Percentiles rank a stretch among this genome's conserved stretches.
phyloP scores from a whole-genome alignment of 768 basidiomycete genomes.

The Phanerochaete sordida region DNA sequence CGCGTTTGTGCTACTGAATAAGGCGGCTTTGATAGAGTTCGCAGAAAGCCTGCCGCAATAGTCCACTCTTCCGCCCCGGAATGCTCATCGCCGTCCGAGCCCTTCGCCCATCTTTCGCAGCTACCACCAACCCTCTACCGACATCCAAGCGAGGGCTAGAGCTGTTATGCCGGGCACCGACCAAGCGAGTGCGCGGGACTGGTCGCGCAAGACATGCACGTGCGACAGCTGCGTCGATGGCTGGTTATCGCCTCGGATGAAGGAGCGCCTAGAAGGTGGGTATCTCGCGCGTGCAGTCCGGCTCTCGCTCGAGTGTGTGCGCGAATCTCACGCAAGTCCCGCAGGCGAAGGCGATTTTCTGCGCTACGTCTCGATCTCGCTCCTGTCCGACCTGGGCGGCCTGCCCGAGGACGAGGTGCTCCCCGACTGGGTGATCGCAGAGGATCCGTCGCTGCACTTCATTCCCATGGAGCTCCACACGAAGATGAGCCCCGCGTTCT shows the following conservation, averaged over 20 bases:
- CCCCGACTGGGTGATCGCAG: constrained; percentile 7
- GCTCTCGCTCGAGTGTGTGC: constrained; percentile 5
- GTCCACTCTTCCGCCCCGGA: background rate
- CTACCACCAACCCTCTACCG: background rate
- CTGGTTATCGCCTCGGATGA: constrained; percentile 25
- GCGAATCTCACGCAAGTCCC: constrained; percentile 8
- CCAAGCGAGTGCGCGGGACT: background rate
- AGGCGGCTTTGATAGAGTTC: background rate
- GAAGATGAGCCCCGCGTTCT: constrained; percentile 20
- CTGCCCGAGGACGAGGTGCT: constrained; percentile 5
- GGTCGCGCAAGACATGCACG: constrained; percentile 12
- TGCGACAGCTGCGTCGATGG: constrained; percentile 21
- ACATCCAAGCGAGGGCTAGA: background rate
- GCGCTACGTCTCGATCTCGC: constrained; percentile 1
- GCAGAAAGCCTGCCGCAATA: background rate
- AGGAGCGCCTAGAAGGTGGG: constrained; percentile 21
- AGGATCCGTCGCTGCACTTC: constrained; percentile 10
- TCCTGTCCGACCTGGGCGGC: constrained; percentile 3
- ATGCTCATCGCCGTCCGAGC: background rate
- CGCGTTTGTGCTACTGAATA: background rate
- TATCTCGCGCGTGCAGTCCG: background rate
- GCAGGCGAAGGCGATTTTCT: constrained; percentile 12
- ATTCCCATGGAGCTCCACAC: constrained; percentile 10
- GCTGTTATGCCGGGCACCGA: background rate
- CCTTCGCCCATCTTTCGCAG: background rate